These are phyloP conservation scores for Stephania japonica DNA, from an alignment of 164 flowering plant genomes.

Conservation along the genomic window DNA sequence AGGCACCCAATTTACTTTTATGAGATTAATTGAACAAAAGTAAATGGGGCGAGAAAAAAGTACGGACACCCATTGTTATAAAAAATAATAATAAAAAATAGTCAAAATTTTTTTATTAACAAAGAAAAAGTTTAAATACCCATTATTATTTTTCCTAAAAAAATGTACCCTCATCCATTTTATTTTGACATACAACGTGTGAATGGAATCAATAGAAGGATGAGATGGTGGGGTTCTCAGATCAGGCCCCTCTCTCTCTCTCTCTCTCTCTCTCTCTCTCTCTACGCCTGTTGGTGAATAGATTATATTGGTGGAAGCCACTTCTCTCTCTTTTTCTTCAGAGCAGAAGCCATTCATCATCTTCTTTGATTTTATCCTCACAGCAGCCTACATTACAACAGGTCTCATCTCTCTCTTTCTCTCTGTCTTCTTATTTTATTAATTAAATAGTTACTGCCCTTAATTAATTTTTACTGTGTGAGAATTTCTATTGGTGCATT, in stretches of 20 bases:
- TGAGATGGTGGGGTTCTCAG: constrained; percentile 17
- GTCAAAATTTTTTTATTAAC: no score
- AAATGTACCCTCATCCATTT: no score
- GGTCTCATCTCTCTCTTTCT: not conserved
- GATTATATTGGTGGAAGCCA: constrained; percentile 35
- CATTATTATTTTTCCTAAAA: no score
- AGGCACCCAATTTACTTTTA: no score
- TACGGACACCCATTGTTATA: no score
- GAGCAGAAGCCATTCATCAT: constrained; percentile 9
- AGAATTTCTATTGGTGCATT: no score
- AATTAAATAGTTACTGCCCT: not conserved
- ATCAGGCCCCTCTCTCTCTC: no score
- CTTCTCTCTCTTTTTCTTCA: not conserved
- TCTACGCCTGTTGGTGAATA: constrained; percentile 14
- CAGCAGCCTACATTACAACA: not conserved
- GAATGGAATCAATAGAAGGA: constrained; percentile 29
- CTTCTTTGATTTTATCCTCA: constrained; percentile 14
- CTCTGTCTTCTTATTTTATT: not conserved
- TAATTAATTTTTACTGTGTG: not conserved
- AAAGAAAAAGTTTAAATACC: no score
- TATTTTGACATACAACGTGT: constrained; percentile 7
- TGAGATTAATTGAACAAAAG: no score
- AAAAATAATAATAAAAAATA: no score
- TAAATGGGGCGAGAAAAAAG: no score
- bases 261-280: no score